Base-by-base conservation (phyloP, 495 filamentous ascomycete genomes). In the Schizothecium vesticola region DNA sequence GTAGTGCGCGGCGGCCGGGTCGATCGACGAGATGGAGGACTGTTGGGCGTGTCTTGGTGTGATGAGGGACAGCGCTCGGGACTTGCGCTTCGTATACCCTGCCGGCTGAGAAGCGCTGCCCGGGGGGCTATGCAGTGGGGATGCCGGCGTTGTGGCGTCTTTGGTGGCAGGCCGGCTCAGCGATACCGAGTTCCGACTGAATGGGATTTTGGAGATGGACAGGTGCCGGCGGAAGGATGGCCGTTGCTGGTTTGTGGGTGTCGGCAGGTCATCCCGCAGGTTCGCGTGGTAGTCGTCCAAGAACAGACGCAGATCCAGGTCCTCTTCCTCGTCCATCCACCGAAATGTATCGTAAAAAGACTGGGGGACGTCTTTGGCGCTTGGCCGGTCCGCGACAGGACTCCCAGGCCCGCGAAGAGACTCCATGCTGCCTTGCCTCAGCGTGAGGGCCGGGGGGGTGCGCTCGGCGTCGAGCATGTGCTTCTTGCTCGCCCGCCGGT, bases 251-350 rank as follows among this genome's bases (percentile, higher is more conserved):
- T 79, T 80, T 16, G 73, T 75, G 19, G 81, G 75, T n/a, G 70
- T 71, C 16, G 82, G 77, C n/a, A 77, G 63, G 62, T 75, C 73
- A 62, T 78, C 80, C 65, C 76, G 78, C 21, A 83, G 72, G 68
- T 85, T 83, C 13, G 82, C 79, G 64, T 85, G 82, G 71, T 85
- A 85, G 65, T 86, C 83, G 72, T 87, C 84, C 9, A 87, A 73
- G 57, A 81, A 79, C 21, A 93, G 81, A 28, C 87, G 86, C 63
- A 94, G 78, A 72, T 94, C 89, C 23, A 94, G 80, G 62, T 91
- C 87, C 16, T 89, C 87, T 68, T 92, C 89, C 68, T 91, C 91
- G 26, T 96, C 91, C 64, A 94, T 80, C 91, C 91, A 93, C 33
- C 89, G 86, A 71, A 94, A 91, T 66, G 83, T 89, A 64, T 92